phyloP scores from a whole-genome alignment of 257 asterid genomes.

The Rauvolfia tetraphylla region DNA sequence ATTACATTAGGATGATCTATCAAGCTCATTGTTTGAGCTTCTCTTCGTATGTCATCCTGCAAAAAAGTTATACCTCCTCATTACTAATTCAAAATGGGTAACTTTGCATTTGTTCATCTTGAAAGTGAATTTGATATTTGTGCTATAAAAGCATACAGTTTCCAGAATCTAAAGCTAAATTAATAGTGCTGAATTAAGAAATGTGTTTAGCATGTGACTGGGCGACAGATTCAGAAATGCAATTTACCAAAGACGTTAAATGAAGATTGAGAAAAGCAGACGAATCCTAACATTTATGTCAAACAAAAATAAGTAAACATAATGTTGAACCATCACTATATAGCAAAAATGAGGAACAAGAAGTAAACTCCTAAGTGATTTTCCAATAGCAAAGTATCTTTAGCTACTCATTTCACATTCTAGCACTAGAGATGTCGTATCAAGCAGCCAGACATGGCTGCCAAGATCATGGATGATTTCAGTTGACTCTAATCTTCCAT shows the following conservation, averaged over 20 bases:
- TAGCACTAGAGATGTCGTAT: neutral
- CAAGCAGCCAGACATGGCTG: neutral
- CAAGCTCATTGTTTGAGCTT: conserved; percentile 95
- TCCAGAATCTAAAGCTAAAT: neutral
- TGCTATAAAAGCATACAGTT: neutral
- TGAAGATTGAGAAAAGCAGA: neutral
- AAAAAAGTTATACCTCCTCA: conserved; percentile 3
- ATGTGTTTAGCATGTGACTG: neutral
- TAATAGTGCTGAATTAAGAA: neutral
- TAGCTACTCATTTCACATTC: neutral
- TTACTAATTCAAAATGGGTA: neutral
- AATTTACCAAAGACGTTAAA: neutral
- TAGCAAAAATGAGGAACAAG: neutral
- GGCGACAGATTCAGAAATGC: neutral
- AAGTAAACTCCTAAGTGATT: neutral
- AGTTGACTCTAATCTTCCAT: neutral
- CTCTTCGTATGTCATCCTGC: conserved; percentile 97
- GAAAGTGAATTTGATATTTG: neutral
- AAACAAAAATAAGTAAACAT: neutral
- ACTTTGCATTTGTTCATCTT: neutral
- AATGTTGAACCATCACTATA: neutral
- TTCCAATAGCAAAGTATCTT: neutral
- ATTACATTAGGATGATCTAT: conserved; percentile 94
- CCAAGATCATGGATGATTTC: neutral
- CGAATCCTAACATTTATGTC: neutral